These are phyloP conservation scores for Lepidium campestre DNA, from an alignment of 441 rosid species.

Conservation along the genomic window DNA sequence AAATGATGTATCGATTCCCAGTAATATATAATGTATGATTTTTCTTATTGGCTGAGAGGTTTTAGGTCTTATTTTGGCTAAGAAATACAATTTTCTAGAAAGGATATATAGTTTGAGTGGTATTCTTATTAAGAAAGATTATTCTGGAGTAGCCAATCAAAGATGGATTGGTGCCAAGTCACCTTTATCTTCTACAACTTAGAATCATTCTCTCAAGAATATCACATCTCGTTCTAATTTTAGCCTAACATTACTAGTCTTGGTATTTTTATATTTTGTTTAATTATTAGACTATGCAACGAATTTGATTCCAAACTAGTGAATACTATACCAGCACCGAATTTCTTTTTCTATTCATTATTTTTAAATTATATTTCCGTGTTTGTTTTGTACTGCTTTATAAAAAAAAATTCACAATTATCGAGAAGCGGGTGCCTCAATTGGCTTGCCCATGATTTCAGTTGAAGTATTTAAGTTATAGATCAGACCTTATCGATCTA, in stretches of 20 bases:
- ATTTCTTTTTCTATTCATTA: neutral
- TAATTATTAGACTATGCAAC: neutral
- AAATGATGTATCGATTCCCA: too few species aligned
- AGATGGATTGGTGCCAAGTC: conserved; percentile 1
- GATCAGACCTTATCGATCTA: too few species aligned
- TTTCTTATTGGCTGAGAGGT: neutral
- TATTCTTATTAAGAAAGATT: conserved; percentile 1
- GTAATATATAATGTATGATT: neutral
- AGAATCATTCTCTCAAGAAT: conserved; percentile 1
- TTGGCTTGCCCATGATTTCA: too few species aligned
- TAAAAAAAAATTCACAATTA: too few species aligned
- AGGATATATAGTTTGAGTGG: neutral
- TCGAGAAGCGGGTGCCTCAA: too few species aligned
- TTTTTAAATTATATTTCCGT: neutral
- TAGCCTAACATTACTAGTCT: neutral
- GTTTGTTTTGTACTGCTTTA: neutral
- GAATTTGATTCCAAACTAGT: conserved; percentile 9
- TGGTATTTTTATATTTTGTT: neutral
- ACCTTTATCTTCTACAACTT: neutral
- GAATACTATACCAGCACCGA: neutral
- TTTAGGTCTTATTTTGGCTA: too few species aligned
- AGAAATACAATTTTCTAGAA: neutral
- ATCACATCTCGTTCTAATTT: conserved; percentile 6
- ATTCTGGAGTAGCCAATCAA: conserved; percentile 13
- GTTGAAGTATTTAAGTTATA: too few species aligned